Evolutionary conservation across 805 yeast genomes (phyloP).

Genomic region (Sugiyamaella valdiviana): DNA sequence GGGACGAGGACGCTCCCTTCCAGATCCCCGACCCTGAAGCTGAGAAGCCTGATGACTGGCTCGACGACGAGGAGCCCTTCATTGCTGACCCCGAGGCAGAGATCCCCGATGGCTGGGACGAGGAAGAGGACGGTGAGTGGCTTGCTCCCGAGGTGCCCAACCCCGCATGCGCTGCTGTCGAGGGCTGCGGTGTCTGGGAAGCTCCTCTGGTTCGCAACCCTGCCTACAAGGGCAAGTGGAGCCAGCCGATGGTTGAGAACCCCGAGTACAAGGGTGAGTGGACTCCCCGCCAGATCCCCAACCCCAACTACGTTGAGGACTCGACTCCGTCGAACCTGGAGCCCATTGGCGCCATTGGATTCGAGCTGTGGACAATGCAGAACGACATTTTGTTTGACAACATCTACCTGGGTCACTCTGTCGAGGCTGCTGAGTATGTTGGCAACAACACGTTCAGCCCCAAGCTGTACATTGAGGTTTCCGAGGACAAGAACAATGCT

Average conservation of each 20-base stretch:
- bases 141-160: conserved; percentile 60
- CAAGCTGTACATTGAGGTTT: conserved; percentile 31
- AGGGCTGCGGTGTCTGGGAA: conserved; percentile 77
- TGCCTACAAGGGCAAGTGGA: conserved; percentile 72
- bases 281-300: conserved; percentile 58
- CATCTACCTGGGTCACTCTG: conserved; percentile 76
- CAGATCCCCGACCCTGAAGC: conserved; percentile 63
- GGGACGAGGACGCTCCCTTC: conserved; percentile 69
- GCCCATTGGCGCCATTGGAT: conserved; percentile 74
- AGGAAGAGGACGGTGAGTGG: conserved; percentile 87
- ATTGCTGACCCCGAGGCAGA: conserved; percentile 63
- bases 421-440: conserved; percentile 75
- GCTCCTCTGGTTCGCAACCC: conserved; percentile 65
- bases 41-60: conserved; percentile 72
- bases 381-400: conserved; percentile 70
- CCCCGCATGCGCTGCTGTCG: conserved; percentile 54
- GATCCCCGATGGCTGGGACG: conserved; percentile 80
- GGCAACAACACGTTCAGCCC: conserved; percentile 68
- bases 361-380: conserved; percentile 87
- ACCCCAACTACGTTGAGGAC: conserved; percentile 65
- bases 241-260: conserved; percentile 57
- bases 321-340: conserved; percentile 51
- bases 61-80: conserved; percentile 50
- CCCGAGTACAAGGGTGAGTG: conserved; percentile 78
- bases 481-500: conserved; percentile 23